Conservation (phyloP, 768 basidiomycete species). For the Mycena belliarum region DNA sequence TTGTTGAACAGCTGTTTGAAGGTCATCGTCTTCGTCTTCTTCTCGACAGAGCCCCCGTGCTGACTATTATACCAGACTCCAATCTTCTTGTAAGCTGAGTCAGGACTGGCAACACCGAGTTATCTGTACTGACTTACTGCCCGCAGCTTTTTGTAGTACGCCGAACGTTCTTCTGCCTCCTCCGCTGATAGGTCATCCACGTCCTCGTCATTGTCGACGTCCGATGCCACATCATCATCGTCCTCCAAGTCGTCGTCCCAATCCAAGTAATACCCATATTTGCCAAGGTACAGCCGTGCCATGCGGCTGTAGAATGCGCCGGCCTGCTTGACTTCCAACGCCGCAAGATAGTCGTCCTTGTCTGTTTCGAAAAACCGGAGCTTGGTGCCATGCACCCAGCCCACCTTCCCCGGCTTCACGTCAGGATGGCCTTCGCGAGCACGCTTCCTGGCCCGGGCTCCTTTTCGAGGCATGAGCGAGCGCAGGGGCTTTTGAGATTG, state of each 20-base stretch:
- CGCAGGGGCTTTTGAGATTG: no score
- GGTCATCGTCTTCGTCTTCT: not conserved
- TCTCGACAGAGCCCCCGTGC: not conserved
- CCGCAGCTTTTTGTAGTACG: not conserved
- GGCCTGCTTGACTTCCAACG: not conserved
- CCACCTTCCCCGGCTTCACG: not conserved
- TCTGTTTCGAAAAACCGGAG: not conserved
- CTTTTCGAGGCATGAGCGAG: no score
- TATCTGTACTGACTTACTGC: not conserved
- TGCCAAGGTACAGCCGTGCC: not conserved
- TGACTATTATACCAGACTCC: not conserved
- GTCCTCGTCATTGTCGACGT: not conserved
- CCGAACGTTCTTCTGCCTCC: not conserved
- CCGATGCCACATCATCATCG: not conserved
- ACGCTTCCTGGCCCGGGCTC: no score
- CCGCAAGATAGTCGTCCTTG: not conserved
- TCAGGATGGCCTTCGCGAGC: not conserved
- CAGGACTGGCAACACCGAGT: not conserved
- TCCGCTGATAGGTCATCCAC: not conserved
- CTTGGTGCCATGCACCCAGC: not conserved
- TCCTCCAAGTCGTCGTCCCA: not conserved
- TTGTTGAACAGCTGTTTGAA: conserved; percentile 2
- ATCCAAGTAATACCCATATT: not conserved
- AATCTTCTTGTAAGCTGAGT: not conserved
- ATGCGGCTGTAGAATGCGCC: not conserved